Evolutionary conservation across 2,329 filamentous ascomycete genomes (phyloP).

Genomic region (Ascochyta pisi): DNA sequence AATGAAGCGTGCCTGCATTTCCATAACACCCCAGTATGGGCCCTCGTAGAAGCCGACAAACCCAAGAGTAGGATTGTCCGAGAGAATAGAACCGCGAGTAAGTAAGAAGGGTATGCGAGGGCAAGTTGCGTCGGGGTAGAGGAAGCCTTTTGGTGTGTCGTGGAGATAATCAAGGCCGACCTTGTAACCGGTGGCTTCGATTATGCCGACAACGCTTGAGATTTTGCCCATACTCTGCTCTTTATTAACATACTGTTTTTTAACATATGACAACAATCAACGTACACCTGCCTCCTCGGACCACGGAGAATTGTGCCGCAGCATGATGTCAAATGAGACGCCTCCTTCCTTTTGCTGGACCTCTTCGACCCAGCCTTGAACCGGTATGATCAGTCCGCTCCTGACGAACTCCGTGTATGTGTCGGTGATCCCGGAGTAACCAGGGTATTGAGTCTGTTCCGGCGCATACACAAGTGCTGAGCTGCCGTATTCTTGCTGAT

Average conservation of each 20-base stretch:
- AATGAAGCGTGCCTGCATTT: slow-evolving; percentile 80
- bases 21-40: slow-evolving; percentile 86
- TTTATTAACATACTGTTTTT: slow-evolving; percentile 8
- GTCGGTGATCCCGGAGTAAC: slow-evolving; percentile 73
- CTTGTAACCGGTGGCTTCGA: slow-evolving; percentile 78
- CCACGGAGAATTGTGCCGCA: slow-evolving; percentile 27
- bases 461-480: slow-evolving; percentile 50
- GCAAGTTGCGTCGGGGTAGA: slow-evolving; percentile 66
- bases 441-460: slow-evolving; percentile 58
- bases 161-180: slow-evolving; percentile 71
- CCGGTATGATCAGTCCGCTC: slow-evolving; percentile 58
- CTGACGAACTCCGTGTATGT: slow-evolving; percentile 77
- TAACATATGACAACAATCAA: not conserved
- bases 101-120: slow-evolving; percentile 62
- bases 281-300: slow-evolving; percentile 3
- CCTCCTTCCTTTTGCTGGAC: slow-evolving; percentile 22
- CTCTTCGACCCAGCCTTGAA: slow-evolving; percentile 46
- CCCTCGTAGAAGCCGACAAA: slow-evolving; percentile 86
- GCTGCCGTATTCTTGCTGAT: slow-evolving; percentile 52
- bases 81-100: slow-evolving; percentile 71
- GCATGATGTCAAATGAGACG: slow-evolving; percentile 7
- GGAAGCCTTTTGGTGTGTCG: slow-evolving; percentile 58
- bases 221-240: slow-evolving; percentile 17
- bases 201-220: slow-evolving; percentile 59
- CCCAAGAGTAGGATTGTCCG: slow-evolving; percentile 68